These are phyloP conservation scores for Tanacetum coccineum DNA, from an alignment of 129 eudicot genomes.

Conservation along the genomic window DNA sequence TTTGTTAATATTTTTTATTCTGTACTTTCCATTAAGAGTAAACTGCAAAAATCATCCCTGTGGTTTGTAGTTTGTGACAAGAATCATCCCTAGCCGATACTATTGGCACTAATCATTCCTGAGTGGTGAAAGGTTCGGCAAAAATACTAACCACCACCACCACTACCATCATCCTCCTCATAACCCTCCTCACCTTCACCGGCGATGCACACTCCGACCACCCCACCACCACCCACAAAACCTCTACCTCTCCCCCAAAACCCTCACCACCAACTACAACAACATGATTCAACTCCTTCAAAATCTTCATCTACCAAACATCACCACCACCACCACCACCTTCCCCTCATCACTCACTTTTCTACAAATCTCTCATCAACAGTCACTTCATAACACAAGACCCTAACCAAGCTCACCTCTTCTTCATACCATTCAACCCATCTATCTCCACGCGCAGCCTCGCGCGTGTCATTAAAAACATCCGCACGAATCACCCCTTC, in stretches of 20 bases:
- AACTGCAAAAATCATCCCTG: too few relatives aligned
- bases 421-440: slow-evolving; percentile 52
- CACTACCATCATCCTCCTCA: slow-evolving; percentile 36
- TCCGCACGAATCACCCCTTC: slow-evolving; percentile 48
- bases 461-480: slow-evolving; percentile 46
- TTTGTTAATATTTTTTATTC: too few relatives aligned
- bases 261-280: slow-evolving; percentile 59
- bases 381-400: slow-evolving; percentile 44
- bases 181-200: slow-evolving; percentile 35
- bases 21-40: too few relatives aligned
- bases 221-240: slow-evolving; percentile 32
- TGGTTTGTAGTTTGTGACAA: too few relatives aligned
- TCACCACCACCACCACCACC: slow-evolving; percentile 30
- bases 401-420: slow-evolving; percentile 60
- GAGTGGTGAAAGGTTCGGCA: too few relatives aligned
- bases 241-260: slow-evolving; percentile 59
- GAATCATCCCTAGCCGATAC: too few relatives aligned
- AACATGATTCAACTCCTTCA: slow-evolving; percentile 63
- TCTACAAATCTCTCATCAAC: slow-evolving; percentile 43
- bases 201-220: slow-evolving; percentile 23
- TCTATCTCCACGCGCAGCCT: slow-evolving; percentile 55
- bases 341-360: slow-evolving; percentile 46
- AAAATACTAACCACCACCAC: neutral
- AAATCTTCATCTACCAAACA: slow-evolving; percentile 54
- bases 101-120: too few relatives aligned